A percentile compares a stretch with the other conserved stretches of the same genome.
Evolutionary conservation across 768 basidiomycete species (phyloP).

Genomic region (Serpula lacrymans): DNA sequence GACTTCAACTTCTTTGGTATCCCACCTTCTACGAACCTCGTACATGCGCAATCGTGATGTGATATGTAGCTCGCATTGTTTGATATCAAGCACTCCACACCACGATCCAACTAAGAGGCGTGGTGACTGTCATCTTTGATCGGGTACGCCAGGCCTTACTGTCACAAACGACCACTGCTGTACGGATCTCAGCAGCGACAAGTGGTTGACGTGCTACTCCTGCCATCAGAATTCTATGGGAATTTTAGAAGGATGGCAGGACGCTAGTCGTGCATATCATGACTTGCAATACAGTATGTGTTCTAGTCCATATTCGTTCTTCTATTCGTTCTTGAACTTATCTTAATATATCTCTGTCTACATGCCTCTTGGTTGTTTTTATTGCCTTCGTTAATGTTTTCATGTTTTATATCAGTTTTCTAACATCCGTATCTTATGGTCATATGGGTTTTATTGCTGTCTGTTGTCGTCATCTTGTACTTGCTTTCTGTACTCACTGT

Average conservation of each 20-base stretch:
- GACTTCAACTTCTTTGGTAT: neutral
- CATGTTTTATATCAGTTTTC: too few species aligned
- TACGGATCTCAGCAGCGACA: constrained; percentile 2
- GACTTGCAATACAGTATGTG: too few species aligned
- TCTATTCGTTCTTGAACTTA: too few species aligned
- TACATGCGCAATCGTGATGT: neutral
- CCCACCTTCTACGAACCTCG: neutral
- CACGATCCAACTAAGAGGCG: too few species aligned
- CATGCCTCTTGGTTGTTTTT: too few species aligned
- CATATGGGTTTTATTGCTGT: constrained; percentile 3
- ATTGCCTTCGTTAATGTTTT: too few species aligned
- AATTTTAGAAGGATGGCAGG: neutral
- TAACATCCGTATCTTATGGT: too few species aligned
- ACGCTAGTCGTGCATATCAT: too few species aligned
- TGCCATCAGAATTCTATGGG: neutral
- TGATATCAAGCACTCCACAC: neutral
- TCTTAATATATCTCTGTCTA: constrained; percentile 3
- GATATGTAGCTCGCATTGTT: neutral
- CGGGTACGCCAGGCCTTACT: constrained; percentile 7
- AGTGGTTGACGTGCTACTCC: constrained; percentile 1
- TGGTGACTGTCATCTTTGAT: neutral
- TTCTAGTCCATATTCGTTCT: too few species aligned
- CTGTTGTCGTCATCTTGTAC: neutral
- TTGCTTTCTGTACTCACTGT: neutral
- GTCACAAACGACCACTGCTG: too few species aligned